phyloP scores from a whole-genome alignment of 768 basidiomycete species.

The Gloeophyllum trabeum region DNA sequence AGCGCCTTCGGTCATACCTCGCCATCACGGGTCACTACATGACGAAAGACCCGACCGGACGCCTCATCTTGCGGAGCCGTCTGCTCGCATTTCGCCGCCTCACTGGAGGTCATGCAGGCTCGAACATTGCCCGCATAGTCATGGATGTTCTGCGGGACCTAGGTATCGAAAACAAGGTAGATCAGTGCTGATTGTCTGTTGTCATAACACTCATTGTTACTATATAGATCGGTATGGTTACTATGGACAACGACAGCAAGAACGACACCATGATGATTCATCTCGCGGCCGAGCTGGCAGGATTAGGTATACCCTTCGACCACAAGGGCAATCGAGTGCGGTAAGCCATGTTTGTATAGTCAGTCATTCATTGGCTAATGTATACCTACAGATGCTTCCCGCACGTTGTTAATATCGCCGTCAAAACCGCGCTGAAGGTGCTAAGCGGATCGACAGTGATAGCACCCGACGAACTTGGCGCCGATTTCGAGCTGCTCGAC shows the following conservation, averaged over 20 bases:
- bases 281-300: neutral
- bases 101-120: neutral
- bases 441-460: no score
- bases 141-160: neutral
- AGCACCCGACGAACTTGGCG: no score
- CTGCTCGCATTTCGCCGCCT: neutral
- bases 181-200: neutral
- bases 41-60: neutral
- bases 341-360: neutral
- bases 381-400: slow-evolving; percentile 2
- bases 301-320: neutral
- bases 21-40: neutral
- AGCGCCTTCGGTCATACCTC: neutral
- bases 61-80: neutral
- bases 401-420: slow-evolving; percentile 4
- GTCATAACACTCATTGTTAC: neutral
- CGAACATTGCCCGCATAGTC: neutral
- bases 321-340: neutral
- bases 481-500: no score
- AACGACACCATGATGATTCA: neutral
- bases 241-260: neutral
- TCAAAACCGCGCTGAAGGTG: neutral
- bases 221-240: neutral
- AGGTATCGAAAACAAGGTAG: neutral
- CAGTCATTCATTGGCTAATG: neutral